Conservation (phyloP, 2,329 filamentous ascomycete genomes). For the Pseudocercospora musae region DNA sequence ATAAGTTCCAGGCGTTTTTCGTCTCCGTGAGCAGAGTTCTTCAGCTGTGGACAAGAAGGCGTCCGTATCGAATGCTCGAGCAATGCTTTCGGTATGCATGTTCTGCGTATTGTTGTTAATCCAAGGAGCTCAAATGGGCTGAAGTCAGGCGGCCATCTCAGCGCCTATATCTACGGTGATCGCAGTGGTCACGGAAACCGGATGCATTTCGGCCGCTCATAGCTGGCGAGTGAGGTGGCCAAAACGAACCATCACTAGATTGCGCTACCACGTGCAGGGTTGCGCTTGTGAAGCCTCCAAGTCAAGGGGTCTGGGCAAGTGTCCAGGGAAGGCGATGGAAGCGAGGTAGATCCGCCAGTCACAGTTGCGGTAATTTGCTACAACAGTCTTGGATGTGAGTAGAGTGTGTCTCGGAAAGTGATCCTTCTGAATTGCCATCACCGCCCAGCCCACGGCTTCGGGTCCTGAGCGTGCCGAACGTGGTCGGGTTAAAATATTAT, state of each 20-base stretch:
- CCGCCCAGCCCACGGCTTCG: neutral
- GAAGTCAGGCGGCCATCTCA: neutral
- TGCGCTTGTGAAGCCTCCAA: neutral
- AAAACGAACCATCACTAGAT: neutral
- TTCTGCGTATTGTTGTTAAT: neutral
- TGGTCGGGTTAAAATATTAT: neutral
- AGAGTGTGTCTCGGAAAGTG: neutral
- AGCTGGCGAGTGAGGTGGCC: neutral
- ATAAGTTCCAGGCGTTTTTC: neutral
- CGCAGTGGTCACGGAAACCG: neutral
- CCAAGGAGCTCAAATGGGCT: neutral
- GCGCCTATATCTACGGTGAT: neutral
- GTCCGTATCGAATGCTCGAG: neutral
- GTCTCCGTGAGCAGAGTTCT: neutral
- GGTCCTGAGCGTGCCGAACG: neutral
- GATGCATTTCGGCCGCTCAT: neutral
- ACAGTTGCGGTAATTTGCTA: neutral
- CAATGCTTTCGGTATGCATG: neutral
- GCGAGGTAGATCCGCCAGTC: neutral
- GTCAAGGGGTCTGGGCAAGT: neutral
- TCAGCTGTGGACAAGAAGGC: neutral
- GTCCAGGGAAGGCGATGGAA: neutral
- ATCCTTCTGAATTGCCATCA: neutral
- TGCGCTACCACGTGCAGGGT: neutral
- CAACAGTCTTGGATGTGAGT: neutral